Percentiles rank a stretch among this genome's conserved stretches.
These are phyloP conservation scores for Infundibulicybe gibba DNA, from an alignment of 768 basidiomycete genomes.

Conservation along the genomic window DNA sequence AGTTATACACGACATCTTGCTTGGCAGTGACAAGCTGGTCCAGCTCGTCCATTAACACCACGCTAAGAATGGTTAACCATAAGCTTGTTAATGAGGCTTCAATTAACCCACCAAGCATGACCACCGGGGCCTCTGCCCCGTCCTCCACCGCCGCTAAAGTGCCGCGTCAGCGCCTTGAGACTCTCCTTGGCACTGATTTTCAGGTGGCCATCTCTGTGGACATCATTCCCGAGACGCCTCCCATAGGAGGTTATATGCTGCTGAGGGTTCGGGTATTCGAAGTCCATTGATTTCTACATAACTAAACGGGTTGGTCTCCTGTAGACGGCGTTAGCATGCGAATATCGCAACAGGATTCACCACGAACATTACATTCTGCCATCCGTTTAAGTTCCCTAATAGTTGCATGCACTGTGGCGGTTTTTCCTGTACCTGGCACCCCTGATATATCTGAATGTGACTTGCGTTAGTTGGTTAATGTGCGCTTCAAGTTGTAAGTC, in stretches of 20 bases:
- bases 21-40: constrained; percentile 95
- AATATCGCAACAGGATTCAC: background rate
- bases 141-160: constrained; percentile 66
- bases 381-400: constrained; percentile 87
- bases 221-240: constrained; percentile 85
- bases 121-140: constrained; percentile 63
- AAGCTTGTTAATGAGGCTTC: background rate
- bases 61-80: constrained; percentile 40
- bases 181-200: constrained; percentile 78
- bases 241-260: constrained; percentile 91
- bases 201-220: constrained; percentile 56
- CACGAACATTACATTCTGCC: constrained; percentile 73
- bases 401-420: constrained; percentile 94
- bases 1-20: constrained; percentile 98
- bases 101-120: constrained; percentile 75
- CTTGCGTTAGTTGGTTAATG: background rate
- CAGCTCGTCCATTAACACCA: constrained; percentile 97
- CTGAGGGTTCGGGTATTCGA: constrained; percentile 87
- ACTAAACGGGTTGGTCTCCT: constrained; percentile 94
- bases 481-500: background rate
- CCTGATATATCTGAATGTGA: constrained; percentile 84
- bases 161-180: constrained; percentile 67
- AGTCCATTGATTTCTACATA: constrained; percentile 99
- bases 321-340: constrained; percentile 2
- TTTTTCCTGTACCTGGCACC: constrained; percentile 98